phyloP scores from a whole-genome alignment of 495 filamentous ascomycete genomes.

The Elasticomyces elasticus region DNA sequence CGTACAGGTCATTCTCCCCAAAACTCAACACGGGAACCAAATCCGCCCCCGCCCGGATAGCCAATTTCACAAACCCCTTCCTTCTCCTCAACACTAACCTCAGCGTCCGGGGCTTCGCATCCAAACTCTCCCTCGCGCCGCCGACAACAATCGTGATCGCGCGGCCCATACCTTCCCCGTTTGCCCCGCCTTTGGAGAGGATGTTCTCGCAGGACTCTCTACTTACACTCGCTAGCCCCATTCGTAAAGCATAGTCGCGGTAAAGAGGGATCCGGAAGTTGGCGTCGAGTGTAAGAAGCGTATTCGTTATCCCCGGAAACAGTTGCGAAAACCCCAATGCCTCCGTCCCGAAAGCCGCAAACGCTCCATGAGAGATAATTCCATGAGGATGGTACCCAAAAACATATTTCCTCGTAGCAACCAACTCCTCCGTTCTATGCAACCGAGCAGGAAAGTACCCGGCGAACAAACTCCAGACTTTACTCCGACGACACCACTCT shows the following conservation, averaged over 20 bases:
- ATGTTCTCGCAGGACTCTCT: conserved; percentile 83
- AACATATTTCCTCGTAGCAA: conserved; percentile 84
- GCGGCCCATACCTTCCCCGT: conserved; percentile 84
- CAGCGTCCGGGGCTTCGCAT: conserved; percentile 66
- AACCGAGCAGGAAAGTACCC: conserved; percentile 84
- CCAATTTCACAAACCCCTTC: conserved; percentile 89
- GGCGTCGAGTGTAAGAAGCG: conserved; percentile 78
- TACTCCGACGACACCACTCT: conserved; percentile 59
- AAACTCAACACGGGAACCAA: conserved; percentile 85
- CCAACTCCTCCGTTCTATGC: conserved; percentile 71
- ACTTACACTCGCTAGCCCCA: conserved; percentile 82
- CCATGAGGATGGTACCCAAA: conserved; percentile 97
- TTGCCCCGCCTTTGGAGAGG: conserved; percentile 61
- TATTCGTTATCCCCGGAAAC: conserved; percentile 94
- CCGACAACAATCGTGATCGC: conserved; percentile 95
- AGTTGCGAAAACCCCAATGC: conserved; percentile 77
- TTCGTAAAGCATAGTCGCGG: conserved; percentile 76
- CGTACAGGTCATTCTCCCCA: conserved; percentile 92
- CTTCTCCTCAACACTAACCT: conserved; percentile 68
- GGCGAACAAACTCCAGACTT: conserved; percentile 79
- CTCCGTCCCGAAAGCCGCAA: conserved; percentile 85
- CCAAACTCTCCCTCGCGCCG: conserved; percentile 81
- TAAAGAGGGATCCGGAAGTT: conserved; percentile 95
- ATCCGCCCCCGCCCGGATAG: conserved; percentile 80
- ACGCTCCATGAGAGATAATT: conserved; percentile 92